Conservation (phyloP, 306 rosid species). For the Cicer bijugum region DNA sequence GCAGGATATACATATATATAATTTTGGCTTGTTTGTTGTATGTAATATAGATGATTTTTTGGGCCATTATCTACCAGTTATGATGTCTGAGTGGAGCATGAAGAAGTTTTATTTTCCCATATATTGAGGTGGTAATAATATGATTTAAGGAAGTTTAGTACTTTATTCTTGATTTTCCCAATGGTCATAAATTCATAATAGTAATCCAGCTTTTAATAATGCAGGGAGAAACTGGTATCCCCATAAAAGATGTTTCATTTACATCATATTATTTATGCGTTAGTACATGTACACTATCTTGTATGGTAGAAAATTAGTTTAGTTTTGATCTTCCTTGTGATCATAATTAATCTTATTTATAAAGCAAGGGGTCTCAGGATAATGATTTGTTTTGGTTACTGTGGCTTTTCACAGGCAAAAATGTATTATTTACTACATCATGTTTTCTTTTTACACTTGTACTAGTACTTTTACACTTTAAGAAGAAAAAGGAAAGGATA, state of each 20-base stretch:
- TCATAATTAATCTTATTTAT: slow-evolving; percentile 16
- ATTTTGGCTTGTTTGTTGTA: slow-evolving; percentile 39
- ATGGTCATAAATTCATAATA: neutral
- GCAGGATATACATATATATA: slow-evolving; percentile 17
- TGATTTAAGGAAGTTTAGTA: slow-evolving; percentile 8
- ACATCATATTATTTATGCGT: neutral
- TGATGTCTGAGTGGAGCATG: slow-evolving; percentile 42
- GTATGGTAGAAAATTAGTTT: neutral
- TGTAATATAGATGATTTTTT: slow-evolving; percentile 44
- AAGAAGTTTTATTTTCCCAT: slow-evolving; percentile 38
- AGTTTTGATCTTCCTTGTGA: slow-evolving; percentile 27
- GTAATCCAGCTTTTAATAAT: slow-evolving; percentile 19
- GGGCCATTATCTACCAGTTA: slow-evolving; percentile 31
- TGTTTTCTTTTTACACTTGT: neutral
- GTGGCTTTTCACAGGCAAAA: neutral
- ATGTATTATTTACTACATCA: neutral
- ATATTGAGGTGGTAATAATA: slow-evolving; percentile 37
- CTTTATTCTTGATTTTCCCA: slow-evolving; percentile 30
- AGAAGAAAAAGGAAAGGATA: neutral
- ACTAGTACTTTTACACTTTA: neutral
- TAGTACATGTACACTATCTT: neutral
- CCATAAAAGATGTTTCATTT: neutral
- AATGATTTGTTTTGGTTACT: slow-evolving; percentile 7
- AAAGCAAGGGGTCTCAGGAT: neutral
- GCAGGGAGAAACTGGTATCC: neutral